phyloP scores from a whole-genome alignment of 129 eudicot genomes.

The Smallanthus sonchifolius region DNA sequence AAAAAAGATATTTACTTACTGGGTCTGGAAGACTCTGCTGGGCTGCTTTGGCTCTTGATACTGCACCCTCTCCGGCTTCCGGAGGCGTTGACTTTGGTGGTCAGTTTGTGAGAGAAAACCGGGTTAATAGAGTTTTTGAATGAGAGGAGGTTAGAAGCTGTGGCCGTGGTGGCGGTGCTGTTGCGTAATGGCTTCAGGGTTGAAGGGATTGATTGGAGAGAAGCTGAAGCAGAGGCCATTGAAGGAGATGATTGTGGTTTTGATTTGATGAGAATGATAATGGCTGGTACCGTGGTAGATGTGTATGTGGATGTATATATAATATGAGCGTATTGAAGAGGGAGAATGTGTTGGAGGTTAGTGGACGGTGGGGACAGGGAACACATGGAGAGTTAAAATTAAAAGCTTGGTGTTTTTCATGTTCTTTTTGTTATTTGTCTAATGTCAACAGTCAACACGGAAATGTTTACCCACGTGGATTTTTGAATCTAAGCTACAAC shows the following conservation, averaged over 20 bases:
- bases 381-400: no score
- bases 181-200: constrained; percentile 30
- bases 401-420: no score
- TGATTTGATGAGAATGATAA: neutral
- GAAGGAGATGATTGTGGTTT: neutral
- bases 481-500: no score
- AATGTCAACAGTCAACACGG: no score
- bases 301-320: neutral
- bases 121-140: constrained; percentile 24
- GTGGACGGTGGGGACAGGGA: neutral
- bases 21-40: constrained; percentile 40
- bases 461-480: no score
- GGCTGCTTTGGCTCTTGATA: constrained; percentile 37
- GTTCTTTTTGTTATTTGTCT: no score
- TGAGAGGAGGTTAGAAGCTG: constrained; percentile 21
- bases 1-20: constrained; percentile 25
- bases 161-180: constrained; percentile 1
- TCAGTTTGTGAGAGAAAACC: constrained; percentile 14
- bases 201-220: constrained; percentile 34
- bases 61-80: constrained; percentile 26
- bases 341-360: neutral
- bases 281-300: neutral
- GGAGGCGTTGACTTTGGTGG: constrained; percentile 2
- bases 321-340: neutral
- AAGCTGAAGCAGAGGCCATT: constrained; percentile 42